These are phyloP conservation scores for Tolypocladium inflatum DNA, from an alignment of 2,329 filamentous ascomycete genomes.

Conservation along the genomic window DNA sequence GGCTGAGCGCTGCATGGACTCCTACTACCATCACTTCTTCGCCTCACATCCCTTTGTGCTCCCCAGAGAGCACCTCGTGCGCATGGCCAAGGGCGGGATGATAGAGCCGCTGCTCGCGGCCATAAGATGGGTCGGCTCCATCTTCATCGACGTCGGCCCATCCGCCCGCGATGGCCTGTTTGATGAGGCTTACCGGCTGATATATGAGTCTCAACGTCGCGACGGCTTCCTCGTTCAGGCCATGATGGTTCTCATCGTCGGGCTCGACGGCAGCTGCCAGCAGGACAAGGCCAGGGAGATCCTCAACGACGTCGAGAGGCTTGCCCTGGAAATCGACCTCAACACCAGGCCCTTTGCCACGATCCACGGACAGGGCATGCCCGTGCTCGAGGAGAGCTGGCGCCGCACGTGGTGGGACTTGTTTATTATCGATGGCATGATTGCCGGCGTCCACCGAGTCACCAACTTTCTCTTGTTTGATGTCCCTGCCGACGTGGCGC, in stretches of 20 bases:
- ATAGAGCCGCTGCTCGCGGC: conserved; percentile 41
- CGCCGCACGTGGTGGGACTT: conserved; percentile 85
- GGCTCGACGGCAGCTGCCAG: conserved; percentile 67
- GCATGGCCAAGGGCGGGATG: conserved; percentile 36
- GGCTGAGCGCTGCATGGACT: conserved; percentile 44
- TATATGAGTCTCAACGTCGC: conserved; percentile 36
- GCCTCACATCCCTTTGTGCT: conserved; percentile 48
- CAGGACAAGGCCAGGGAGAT: conserved; percentile 59
- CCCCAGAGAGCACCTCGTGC: conserved; percentile 40
- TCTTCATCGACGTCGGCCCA: conserved; percentile 41
- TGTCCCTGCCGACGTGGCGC: conserved; percentile 54
- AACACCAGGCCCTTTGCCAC: conserved; percentile 60
- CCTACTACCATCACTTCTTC: conserved; percentile 50
- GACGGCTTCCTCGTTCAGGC: conserved; percentile 66
- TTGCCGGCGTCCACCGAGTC: conserved; percentile 68
- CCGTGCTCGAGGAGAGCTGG: conserved; percentile 71
- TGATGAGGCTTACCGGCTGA: conserved; percentile 46
- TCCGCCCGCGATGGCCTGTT: conserved; percentile 36
- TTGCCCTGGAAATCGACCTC: conserved; percentile 69
- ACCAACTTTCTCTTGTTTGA: conserved; percentile 63
- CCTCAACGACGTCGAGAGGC: conserved; percentile 55
- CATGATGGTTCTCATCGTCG: conserved; percentile 66
- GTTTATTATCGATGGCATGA: conserved; percentile 74
- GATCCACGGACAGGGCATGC: conserved; percentile 52
- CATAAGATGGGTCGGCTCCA: conserved; percentile 46